Percentiles rank a stretch among this genome's conserved stretches.
phyloP scores from a whole-genome alignment of 805 yeast species.

The Pachysolen tannophilus region DNA sequence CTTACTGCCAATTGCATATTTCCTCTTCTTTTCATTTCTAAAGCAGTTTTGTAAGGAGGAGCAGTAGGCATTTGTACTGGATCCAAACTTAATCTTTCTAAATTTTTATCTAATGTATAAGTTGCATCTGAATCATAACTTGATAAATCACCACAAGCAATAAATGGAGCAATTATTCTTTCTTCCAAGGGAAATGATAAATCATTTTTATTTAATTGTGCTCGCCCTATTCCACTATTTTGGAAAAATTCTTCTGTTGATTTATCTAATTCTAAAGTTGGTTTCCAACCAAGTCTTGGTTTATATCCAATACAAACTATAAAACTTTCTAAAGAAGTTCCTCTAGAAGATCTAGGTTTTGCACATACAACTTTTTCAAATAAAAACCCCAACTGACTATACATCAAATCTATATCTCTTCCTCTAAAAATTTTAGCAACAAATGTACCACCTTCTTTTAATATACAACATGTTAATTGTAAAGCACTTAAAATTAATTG shows the following conservation, averaged over 20 bases:
- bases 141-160: constrained; percentile 90
- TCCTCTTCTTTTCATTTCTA: constrained; percentile 80
- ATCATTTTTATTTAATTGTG: constrained; percentile 35
- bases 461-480: constrained; percentile 81
- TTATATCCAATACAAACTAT: constrained; percentile 84
- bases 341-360: constrained; percentile 92
- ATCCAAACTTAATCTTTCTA: constrained; percentile 47
- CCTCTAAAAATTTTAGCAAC: constrained; percentile 97
- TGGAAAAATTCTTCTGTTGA: constrained; percentile 83
- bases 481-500: constrained; percentile 87
- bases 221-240: constrained; percentile 48
- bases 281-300: constrained; percentile 82
- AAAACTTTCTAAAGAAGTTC: constrained; percentile 89
- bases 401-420: constrained; percentile 86
- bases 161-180: constrained; percentile 77
- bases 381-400: constrained; percentile 82
- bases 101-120: constrained; percentile 46
- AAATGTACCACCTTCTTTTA: constrained; percentile 85
- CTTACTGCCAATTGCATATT: constrained; percentile 22
- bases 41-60: constrained; percentile 91
- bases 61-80: constrained; percentile 96
- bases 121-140: constrained; percentile 96
- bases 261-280: constrained; percentile 37
- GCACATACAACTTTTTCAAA: constrained; percentile 90
- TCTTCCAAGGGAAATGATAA: constrained; percentile 51